Percentiles rank a stretch among this genome's conserved stretches.
Evolutionary conservation across 768 basidiomycete species (phyloP).

Genomic region (Boletus sp.): DNA sequence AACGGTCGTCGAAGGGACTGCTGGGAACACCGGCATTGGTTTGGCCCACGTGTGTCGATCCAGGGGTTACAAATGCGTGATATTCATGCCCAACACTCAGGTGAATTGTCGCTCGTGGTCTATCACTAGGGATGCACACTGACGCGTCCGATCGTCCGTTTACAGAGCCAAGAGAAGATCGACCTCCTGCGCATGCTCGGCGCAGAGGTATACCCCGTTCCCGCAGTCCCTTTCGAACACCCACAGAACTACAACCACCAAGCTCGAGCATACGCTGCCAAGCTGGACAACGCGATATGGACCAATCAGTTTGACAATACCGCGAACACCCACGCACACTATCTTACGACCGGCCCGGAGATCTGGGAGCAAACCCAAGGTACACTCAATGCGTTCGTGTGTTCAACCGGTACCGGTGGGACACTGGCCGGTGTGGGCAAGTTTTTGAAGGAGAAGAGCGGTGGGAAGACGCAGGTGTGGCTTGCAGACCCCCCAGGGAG

Average conservation of each 20-base stretch:
- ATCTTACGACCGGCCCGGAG: constrained; percentile 89
- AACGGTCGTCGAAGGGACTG: constrained; percentile 96
- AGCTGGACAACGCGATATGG: constrained; percentile 82
- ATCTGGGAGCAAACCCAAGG: constrained; percentile 90
- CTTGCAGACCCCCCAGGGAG: constrained; percentile 97
- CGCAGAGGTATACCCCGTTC: constrained; percentile 93
- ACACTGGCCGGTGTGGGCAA: constrained; percentile 88
- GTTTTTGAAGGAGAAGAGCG: constrained; percentile 78
- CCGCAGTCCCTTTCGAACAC: constrained; percentile 94
- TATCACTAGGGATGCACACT: neutral
- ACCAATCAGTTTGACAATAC: constrained; percentile 98
- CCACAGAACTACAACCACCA: constrained; percentile 98
- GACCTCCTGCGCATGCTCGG: constrained; percentile 96
- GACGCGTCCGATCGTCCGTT: neutral
- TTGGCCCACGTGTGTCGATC: constrained; percentile 93
- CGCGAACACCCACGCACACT: constrained; percentile 88
- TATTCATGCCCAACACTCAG: constrained; percentile 98
- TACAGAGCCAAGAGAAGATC: constrained; percentile 94
- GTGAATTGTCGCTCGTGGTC: constrained; percentile 34
- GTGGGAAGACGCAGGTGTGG: constrained; percentile 81
- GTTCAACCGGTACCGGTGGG: constrained; percentile 93
- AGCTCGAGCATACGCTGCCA: constrained; percentile 81
- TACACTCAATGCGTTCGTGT: constrained; percentile 84
- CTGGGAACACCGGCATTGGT: constrained; percentile 97
- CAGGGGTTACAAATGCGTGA: constrained; percentile 94